Evolutionary conservation across 1,284 basidiomycete genomes (phyloP), one percentile per base, ranked within the genome.

Genomic region (Cryptococcus amylolentus): DNA sequence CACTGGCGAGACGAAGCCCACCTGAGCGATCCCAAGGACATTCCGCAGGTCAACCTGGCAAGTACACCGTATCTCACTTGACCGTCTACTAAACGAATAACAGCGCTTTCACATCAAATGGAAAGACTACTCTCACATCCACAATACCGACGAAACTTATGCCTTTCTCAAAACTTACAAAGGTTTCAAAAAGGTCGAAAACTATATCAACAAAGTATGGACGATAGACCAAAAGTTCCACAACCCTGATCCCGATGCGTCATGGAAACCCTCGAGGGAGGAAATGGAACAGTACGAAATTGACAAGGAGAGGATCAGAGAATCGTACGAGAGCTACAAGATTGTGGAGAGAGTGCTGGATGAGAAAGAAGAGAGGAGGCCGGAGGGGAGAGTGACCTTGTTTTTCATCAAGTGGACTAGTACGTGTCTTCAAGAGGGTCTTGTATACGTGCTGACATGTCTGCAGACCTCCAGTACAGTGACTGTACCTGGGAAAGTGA

Each of bases 351-450:
- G 95, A 56, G 84, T 98, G 57, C 86, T 98, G 50, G 83, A 87
- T 8, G 87, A 94, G 70, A 86, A 92, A 49, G 86, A 91, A 14
- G 69, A 81, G 27, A 80, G 81, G 26, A 77, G 78, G 23, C 83
- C 85, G 40, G 86, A 84, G 48, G 63, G 61, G n/a, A 41, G 61
- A 10, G 68, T 80, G 18, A 84, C 87, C 42, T 88, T 95, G 71
- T 99, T 97, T 78, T 90, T 96, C 76, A 91, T 89, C 86, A 98
- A 99, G 79, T 99, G 96, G 96, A 88, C 86, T 52, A 78, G 76
- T 75, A 56, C 64, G 72, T 70, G 10, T 9, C 20, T 1, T 27
- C 3, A 7, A 46, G 41, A 26, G 35, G 5, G 10, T 39, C 51
- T 16, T 28, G 49, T 3, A 26, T n/a, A 20, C 46, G 20, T 9